Conservation (phyloP, 208 protist species). For the Phytomonas sp. region DNA sequence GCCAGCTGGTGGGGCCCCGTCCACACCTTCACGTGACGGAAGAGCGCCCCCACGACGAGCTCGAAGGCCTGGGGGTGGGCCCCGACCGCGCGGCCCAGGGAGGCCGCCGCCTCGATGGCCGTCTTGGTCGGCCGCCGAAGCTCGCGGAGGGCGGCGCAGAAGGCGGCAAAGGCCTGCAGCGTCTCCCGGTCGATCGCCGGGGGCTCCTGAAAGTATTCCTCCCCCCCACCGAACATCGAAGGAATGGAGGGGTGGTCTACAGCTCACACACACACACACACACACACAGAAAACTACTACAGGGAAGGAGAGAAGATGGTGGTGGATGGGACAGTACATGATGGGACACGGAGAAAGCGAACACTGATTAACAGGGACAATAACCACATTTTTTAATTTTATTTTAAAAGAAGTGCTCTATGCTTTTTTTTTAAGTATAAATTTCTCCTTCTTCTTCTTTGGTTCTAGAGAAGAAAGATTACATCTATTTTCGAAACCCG, state of each 20-base stretch:
- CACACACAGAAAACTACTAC: not conserved
- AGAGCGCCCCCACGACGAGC: constrained; percentile 73
- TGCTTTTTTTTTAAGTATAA: constrained; percentile 10
- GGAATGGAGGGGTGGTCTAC: not conserved
- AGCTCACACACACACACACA: not conserved
- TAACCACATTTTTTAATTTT: not conserved
- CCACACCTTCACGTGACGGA: constrained; percentile 88
- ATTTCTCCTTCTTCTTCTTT: constrained; percentile 7
- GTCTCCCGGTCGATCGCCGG: constrained; percentile 75
- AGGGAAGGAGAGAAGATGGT: too few relatives aligned
- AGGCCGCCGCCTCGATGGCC: constrained; percentile 36
- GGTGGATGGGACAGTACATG: too few relatives aligned
- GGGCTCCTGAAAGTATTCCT: constrained; percentile 86
- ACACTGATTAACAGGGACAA: not conserved
- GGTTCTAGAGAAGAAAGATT: constrained; percentile 12
- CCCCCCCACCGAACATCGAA: constrained; percentile 84
- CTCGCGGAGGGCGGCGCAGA: constrained; percentile 58
- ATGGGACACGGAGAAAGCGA: constrained; percentile 1
- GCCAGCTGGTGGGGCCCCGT: constrained; percentile 74
- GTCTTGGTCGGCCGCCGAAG: constrained; percentile 78
- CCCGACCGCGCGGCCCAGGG: constrained; percentile 63
- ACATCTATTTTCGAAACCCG: constrained; percentile 3
- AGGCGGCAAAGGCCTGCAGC: constrained; percentile 56
- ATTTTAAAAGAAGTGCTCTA: not conserved
- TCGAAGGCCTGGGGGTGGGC: constrained; percentile 63